A percentile compares a stretch with the other conserved stretches of the same genome.
Evolutionary conservation across 495 filamentous ascomycete species (phyloP).

Genomic region (Peziza echinospora): DNA sequence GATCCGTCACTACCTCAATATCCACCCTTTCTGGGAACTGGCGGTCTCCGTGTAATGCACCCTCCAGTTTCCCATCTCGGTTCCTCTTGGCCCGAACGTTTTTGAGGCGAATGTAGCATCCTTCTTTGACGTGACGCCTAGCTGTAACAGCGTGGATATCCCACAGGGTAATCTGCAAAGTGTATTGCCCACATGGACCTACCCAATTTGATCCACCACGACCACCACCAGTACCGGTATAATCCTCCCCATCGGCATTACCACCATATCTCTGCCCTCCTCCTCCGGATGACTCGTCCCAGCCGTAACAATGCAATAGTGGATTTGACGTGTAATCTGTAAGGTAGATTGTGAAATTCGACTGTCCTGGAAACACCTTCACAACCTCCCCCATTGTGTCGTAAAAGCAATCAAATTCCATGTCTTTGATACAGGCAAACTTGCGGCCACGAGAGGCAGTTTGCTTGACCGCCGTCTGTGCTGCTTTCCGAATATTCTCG

Average conservation of each 20-base stretch:
- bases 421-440: conserved; percentile 43
- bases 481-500: too few relatives aligned
- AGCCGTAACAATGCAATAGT: conserved; percentile 35
- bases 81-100: conserved; percentile 53
- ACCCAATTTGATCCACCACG: conserved; percentile 30
- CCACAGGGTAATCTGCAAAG: conserved; percentile 50
- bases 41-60: conserved; percentile 42
- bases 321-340: conserved; percentile 54
- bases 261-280: conserved; percentile 19
- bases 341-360: conserved; percentile 42
- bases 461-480: too few relatives aligned
- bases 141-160: conserved; percentile 42
- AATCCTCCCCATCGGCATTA: conserved; percentile 15
- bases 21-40: conserved; percentile 29
- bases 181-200: conserved; percentile 56
- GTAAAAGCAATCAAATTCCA: conserved; percentile 33
- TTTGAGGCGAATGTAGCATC: conserved; percentile 38
- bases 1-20: conserved; percentile 27
- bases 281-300: conserved; percentile 22
- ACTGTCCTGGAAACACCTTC: conserved; percentile 32
- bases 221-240: conserved; percentile 4
- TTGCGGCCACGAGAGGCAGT: too few relatives aligned
- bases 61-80: conserved; percentile 40
- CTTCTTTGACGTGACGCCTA: conserved; percentile 31
- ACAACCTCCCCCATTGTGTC: conserved; percentile 61